Evolutionary conservation across 768 basidiomycete species (phyloP), one percentile per base, ranked within the genome.

Genomic region (Brasilioporus rufonigricans): DNA sequence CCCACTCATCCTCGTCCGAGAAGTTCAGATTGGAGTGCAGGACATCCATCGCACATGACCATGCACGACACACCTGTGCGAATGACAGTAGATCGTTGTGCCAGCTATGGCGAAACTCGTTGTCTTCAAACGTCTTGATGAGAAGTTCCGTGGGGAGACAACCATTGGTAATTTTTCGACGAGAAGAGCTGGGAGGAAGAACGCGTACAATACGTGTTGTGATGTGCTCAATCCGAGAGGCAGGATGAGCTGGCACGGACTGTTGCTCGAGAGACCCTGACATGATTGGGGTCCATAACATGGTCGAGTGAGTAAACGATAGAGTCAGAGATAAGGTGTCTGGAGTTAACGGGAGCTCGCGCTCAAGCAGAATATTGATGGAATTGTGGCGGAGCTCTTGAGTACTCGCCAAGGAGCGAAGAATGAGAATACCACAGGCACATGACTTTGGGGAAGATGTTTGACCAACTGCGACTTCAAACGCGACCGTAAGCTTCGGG

Each of bases 61-160:
- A 65, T 14, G 65, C 47, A 3, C 56, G 59, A 23, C 65, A 65
- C 3, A 64, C 65, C 13, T 64, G 65, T 14, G 65, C 65, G n/a
- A 66, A 65, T 0, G 64, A 66, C 2, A 65, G 47, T 9, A 65
- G 47, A 56, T 65, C 65, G 19, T 39, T 19, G 23, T 58, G 57
- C 65, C 65, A 66, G 14, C 50, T 66, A 31, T 55, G 23, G 2
- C 41, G 44, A 41, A 57, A 57, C 26, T 66, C 61, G 23, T 19
- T 19, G 32, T 66, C 65, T 9, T 50, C 32, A 10, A 65, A 65
- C n/a, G 43, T 59, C 10, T 59, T 59, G 19, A 65, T 51, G 3
- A 65, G 65, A 6, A 66, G 53, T 29, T 65, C 65, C 1, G 53
- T 44, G 3, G 62, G 65, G 29, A 65, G 65, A 46, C 52, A 46